Base-by-base conservation (phyloP, 2,329 filamentous ascomycete species). In the Colletotrichum eremochloae region DNA sequence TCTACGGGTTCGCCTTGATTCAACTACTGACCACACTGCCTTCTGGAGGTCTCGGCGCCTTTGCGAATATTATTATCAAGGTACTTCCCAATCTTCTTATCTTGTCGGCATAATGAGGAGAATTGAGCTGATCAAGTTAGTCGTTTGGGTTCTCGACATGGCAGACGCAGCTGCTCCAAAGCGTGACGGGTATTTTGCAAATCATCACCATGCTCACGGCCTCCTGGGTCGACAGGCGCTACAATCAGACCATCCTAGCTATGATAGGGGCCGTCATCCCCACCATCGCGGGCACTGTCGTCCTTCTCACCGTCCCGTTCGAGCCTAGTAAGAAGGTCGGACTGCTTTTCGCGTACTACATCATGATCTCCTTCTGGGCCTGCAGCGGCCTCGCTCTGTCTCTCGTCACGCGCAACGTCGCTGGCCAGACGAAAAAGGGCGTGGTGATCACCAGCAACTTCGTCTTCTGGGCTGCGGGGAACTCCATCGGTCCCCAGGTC, bases 161-260 rank as follows among this genome's bases (percentile, higher is more conserved):
- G 14, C 83, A 95, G 79, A 94, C 92, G 0, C 92, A 94, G 80
- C 84, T 95, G 2, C 83, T 95, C 31, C 88, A 92, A 44, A 94
- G 94, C 90, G 92, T 94, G 0, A 83, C 94, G 0, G 93, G 93
- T 9, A 88, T 88, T 42, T 92, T 93, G 75, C 94, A 94, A 76
- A 93, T 95, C 73, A 84, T 91, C 63, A 88, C 94, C 3, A 84
- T 95, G 4, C 82, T 94, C 36, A 84, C 84, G 0, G 93, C 91
- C 0, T 87, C 89, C 0, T 94, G 87, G 86, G 78, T 94, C 5
- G 91, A 91, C 18, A 91, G 90, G 81, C 91, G 88, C 79, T 92
- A 87, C 1, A 82, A 85, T 31, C 92, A 94, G 80, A 95, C 93
- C 75, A 79, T 92, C 14, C 75, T 92, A 15, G 84, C 90, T 61